Evolutionary conservation across 2,329 filamentous ascomycete genomes (phyloP).

Genomic region (Aureobasidium sp.): DNA sequence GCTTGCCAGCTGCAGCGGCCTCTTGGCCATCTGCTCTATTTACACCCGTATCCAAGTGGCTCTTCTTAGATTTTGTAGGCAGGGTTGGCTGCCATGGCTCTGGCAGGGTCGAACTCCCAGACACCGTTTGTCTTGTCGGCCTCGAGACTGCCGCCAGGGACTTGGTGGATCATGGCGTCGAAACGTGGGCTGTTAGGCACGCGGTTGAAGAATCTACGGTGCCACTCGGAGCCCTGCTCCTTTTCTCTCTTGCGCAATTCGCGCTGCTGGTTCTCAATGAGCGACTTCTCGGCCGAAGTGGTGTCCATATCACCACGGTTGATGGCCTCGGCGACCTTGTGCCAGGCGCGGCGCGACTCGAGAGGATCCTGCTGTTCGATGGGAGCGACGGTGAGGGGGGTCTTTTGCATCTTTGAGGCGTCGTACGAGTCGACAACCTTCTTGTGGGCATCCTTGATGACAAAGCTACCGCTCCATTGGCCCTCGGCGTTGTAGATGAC

Average conservation of each 20-base stretch:
- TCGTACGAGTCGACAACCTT: conserved; percentile 40
- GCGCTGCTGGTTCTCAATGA: conserved; percentile 84
- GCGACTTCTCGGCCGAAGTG: conserved; percentile 69
- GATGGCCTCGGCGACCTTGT: conserved; percentile 74
- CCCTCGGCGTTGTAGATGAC: conserved; percentile 74
- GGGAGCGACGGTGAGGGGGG: conserved; percentile 62
- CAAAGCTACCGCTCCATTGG: conserved; percentile 81
- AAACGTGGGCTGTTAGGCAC: conserved; percentile 33
- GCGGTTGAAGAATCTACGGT: conserved; percentile 68
- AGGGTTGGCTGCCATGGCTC: conserved; percentile 10
- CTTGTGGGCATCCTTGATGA: conserved; percentile 59
- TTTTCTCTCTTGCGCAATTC: conserved; percentile 66
- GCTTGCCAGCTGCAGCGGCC: not conserved
- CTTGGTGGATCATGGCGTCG: conserved; percentile 41
- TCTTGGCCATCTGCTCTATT: not conserved
- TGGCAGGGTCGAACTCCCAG: conserved; percentile 48
- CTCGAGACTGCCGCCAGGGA: conserved; percentile 41
- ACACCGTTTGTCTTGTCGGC: conserved; percentile 60
- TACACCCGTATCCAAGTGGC: not conserved
- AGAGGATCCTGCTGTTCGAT: conserved; percentile 75
- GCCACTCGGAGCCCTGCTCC: conserved; percentile 68
- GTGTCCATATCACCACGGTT: conserved; percentile 74
- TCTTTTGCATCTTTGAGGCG: conserved; percentile 43
- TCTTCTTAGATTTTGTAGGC: not conserved
- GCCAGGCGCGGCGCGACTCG: conserved; percentile 83